A percentile compares a stretch with the other conserved stretches of the same genome.
Conservation (phyloP, 2,329 filamentous ascomycete species). For the Sporothrix pallida region DNA sequence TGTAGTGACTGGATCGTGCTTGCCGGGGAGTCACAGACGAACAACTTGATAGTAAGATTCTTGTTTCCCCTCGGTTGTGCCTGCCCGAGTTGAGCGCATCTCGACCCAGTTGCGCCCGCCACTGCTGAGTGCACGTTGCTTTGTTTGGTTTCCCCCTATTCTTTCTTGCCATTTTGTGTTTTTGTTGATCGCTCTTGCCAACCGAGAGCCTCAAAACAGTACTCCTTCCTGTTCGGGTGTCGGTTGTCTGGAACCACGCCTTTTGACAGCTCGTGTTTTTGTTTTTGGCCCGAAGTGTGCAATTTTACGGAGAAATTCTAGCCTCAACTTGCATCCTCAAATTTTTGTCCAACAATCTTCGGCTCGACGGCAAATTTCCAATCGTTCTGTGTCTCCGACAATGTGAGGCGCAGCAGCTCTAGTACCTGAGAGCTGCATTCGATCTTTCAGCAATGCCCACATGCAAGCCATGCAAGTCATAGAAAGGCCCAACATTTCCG, state of each 20-base stretch:
- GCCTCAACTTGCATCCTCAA: neutral
- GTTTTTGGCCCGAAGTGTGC: neutral
- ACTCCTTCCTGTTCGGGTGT: slow-evolving; percentile 6
- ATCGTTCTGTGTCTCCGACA: neutral
- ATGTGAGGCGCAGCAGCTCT: slow-evolving; percentile 7
- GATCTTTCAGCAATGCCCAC: neutral
- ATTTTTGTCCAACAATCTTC: neutral
- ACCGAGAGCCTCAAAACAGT: neutral
- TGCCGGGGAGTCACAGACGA: neutral
- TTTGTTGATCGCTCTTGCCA: neutral
- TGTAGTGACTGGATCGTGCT: neutral
- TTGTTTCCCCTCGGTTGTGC: neutral
- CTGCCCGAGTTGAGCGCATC: neutral
- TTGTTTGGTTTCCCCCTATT: neutral
- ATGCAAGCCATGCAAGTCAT: slow-evolving; percentile 3
- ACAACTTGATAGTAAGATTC: neutral
- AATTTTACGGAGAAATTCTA: neutral
- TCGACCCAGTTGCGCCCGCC: slow-evolving; percentile 5
- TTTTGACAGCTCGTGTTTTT: neutral
- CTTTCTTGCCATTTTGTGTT: neutral
- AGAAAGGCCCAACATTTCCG: neutral
- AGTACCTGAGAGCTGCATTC: slow-evolving; percentile 1
- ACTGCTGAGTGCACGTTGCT: neutral
- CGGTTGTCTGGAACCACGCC: neutral
- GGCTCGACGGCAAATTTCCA: neutral